Evolutionary conservation across 768 basidiomycete genomes (phyloP).

Genomic region (Auriscalpium orientale): DNA sequence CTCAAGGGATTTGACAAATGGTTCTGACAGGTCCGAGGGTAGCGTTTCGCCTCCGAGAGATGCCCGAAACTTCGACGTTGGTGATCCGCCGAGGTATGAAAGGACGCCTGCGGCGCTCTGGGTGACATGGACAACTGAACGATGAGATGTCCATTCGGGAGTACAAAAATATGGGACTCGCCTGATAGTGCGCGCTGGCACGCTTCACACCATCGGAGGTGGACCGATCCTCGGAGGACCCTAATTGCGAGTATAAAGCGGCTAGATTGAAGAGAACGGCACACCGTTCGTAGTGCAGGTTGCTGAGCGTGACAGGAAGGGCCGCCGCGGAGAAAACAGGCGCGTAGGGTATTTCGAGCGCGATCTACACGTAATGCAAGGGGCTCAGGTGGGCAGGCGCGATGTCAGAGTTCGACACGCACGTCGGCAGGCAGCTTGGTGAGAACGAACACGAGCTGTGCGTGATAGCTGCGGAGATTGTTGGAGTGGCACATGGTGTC

Average conservation of each 20-base stretch:
- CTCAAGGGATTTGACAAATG: slow-evolving; percentile 58
- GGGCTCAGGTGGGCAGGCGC: not conserved
- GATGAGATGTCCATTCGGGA: not conserved
- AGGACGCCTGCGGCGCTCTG: slow-evolving; percentile 70
- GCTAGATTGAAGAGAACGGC: slow-evolving; percentile 80
- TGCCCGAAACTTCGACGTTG: slow-evolving; percentile 40
- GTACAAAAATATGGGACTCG: slow-evolving; percentile 18
- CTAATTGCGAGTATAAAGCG: slow-evolving; percentile 79
- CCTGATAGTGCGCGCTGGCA: slow-evolving; percentile 66
- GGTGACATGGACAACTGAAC: not conserved
- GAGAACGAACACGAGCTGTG: slow-evolving; percentile 76
- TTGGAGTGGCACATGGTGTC: slow-evolving; percentile 4
- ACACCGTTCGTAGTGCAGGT: slow-evolving; percentile 77
- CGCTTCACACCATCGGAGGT: slow-evolving; percentile 77
- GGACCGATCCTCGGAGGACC: slow-evolving; percentile 60
- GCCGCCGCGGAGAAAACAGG: slow-evolving; percentile 55
- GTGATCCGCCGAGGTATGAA: slow-evolving; percentile 48
- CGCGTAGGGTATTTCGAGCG: slow-evolving; percentile 64
- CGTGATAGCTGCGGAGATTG: slow-evolving; percentile 65
- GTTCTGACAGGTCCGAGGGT: slow-evolving; percentile 57
- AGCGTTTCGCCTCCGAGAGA: slow-evolving; percentile 41
- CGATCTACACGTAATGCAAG: slow-evolving; percentile 41
- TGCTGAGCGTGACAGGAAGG: slow-evolving; percentile 56
- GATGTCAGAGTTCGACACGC: slow-evolving; percentile 23
- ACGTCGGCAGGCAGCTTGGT: slow-evolving; percentile 83